phyloP scores from a whole-genome alignment of 2,329 filamentous ascomycete species.

The Curvularia hawaiiensis region DNA sequence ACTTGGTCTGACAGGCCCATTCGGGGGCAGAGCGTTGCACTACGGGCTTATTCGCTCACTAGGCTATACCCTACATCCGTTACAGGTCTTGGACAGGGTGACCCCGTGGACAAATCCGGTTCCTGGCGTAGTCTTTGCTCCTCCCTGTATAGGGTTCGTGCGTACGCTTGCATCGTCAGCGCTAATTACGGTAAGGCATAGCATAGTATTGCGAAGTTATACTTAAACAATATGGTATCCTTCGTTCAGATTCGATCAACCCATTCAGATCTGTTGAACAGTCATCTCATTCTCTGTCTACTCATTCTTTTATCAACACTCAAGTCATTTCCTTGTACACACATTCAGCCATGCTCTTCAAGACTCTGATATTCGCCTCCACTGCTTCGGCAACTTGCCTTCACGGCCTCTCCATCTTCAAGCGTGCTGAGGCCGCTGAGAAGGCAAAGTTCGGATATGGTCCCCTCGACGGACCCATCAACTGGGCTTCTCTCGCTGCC shows the following conservation, averaged over 20 bases:
- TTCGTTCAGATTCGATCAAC: background rate
- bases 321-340: background rate
- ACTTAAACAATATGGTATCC: conserved; percentile 2
- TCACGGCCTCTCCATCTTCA: conserved; percentile 50
- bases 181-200: conserved; percentile 1
- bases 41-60: conserved; percentile 11
- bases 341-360: conserved; percentile 39
- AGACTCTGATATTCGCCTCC: conserved; percentile 37
- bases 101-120: conserved; percentile 10
- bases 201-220: background rate
- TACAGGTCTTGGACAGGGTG: conserved; percentile 18
- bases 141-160: background rate
- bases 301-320: background rate
- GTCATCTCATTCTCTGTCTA: background rate
- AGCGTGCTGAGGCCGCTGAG: conserved; percentile 25
- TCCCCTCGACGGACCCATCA: conserved; percentile 54
- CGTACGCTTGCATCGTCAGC: conserved; percentile 1
- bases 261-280: background rate
- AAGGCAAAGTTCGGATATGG: conserved; percentile 51
- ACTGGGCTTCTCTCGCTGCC: conserved; percentile 56
- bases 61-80: conserved; percentile 13
- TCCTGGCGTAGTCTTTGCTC: background rate
- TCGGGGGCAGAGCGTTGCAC: conserved; percentile 1
- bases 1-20: background rate
- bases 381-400: conserved; percentile 49